These are phyloP conservation scores for Filosporella fistucella DNA, from an alignment of 495 filamentous ascomycete species.

Conservation along the genomic window DNA sequence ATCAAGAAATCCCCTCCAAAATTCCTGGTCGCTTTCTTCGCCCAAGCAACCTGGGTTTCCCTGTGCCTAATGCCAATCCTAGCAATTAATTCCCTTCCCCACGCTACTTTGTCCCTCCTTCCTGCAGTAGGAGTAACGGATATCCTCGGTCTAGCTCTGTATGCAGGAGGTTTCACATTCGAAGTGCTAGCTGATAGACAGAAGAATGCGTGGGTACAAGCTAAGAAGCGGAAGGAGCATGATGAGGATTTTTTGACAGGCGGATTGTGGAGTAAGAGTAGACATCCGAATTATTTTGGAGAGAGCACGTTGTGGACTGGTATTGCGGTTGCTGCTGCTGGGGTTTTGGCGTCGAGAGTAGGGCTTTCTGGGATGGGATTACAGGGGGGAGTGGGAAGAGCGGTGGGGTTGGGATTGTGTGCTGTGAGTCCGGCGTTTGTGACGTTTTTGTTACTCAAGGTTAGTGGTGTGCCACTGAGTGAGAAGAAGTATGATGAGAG, in stretches of 20 bases:
- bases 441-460: slow-evolving; percentile 54
- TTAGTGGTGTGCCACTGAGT: slow-evolving; percentile 54
- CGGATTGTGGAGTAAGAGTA: slow-evolving; percentile 53
- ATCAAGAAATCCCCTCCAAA: slow-evolving; percentile 46
- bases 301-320: slow-evolving; percentile 63
- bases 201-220: slow-evolving; percentile 50
- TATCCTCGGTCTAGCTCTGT: slow-evolving; percentile 49
- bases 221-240: slow-evolving; percentile 54
- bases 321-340: slow-evolving; percentile 45
- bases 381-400: slow-evolving; percentile 28
- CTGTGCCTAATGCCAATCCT: slow-evolving; percentile 57
- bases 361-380: slow-evolving; percentile 44
- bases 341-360: slow-evolving; percentile 39
- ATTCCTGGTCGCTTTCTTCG: slow-evolving; percentile 52
- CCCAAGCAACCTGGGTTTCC: slow-evolving; percentile 59
- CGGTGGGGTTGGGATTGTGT: slow-evolving; percentile 40
- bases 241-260: slow-evolving; percentile 55
- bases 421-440: slow-evolving; percentile 58
- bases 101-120: slow-evolving; percentile 36
- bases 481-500: slow-evolving; percentile 62
- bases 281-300: slow-evolving; percentile 67
- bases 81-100: slow-evolving; percentile 53
- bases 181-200: slow-evolving; percentile 57
- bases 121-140: slow-evolving; percentile 38
- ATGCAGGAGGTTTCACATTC: slow-evolving; percentile 48